Base-by-base conservation (phyloP, 371 early-diverging fungal genomes). In the Batrachochytrium dendrobatidis region DNA sequence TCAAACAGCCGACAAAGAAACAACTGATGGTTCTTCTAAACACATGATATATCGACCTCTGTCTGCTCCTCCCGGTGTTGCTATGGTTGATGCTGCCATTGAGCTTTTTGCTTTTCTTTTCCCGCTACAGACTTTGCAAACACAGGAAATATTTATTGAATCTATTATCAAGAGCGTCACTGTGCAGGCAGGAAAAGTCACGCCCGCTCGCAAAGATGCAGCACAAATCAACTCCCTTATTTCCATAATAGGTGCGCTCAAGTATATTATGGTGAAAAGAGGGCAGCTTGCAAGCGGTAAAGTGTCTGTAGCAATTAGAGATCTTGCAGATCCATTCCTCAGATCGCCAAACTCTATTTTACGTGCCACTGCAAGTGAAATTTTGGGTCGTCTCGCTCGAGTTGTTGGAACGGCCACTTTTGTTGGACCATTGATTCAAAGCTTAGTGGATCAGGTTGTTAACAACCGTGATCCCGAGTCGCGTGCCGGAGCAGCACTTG, bases 401-500 rank as follows among this genome's bases (percentile, higher is more conserved):
- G 80, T 85, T 20, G 82, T 86, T 0, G 86, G 90, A 17, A 60
- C 76, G 1, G 67, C 76, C 2, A 45, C 72, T 8, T 86, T 90
- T 66, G 79, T 92, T 35, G 83, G 92, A 28, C 73, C 80, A 6
- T 81, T 92, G 57, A 83, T 95, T 65, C 88, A 92, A 58, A 77
- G 79, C 25, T 79, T 95, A 24, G 88, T 93, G 4, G 87, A 89
- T 46, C 77, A 89, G 62, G 91, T 95, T 1, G 89, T 96, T 15
- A 86, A 88, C 20, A 88, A 90, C 51, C 80, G 95, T 18, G 95
- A 96, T 53, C 94, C 95, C 1, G 93, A 92, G 71, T 86, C 87
- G 1, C 86, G 96, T 7, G 91, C 96, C 0, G 95, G 97, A 2
- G 84, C 88, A 20, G 89, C 92, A 0, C 75, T 95, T 1, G 95